phyloP scores from a whole-genome alignment of 768 basidiomycete genomes.

The Termitomyces sp. region DNA sequence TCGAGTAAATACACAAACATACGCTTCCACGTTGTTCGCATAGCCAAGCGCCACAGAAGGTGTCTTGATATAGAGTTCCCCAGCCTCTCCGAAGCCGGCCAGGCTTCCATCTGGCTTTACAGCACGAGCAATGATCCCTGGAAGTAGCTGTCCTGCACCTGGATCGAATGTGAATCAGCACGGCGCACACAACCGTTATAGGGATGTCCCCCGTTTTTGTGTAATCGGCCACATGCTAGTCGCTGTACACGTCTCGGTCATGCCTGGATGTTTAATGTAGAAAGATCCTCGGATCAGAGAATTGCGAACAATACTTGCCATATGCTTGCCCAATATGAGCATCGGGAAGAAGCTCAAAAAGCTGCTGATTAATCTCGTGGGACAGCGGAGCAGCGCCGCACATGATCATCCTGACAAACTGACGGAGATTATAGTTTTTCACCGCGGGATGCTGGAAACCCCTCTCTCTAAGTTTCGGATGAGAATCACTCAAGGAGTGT shows the following conservation, averaged over 20 bases:
- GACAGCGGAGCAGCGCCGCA: constrained; percentile 56
- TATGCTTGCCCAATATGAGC: constrained; percentile 56
- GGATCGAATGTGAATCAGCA: background rate
- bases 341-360: constrained; percentile 44
- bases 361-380: constrained; percentile 42
- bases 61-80: constrained; percentile 51
- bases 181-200: background rate
- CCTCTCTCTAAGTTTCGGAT: background rate
- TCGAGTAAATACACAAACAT: constrained; percentile 18
- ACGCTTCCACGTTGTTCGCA: constrained; percentile 57
- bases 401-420: constrained; percentile 41
- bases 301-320: constrained; percentile 23
- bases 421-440: constrained; percentile 42
- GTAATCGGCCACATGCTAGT: constrained; percentile 43
- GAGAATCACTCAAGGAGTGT: background rate
- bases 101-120: constrained; percentile 53
- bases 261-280: constrained; percentile 30
- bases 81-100: constrained; percentile 49
- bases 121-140: constrained; percentile 49
- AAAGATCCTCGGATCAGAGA: background rate
- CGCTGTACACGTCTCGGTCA: constrained; percentile 60
- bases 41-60: constrained; percentile 55
- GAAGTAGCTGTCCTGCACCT: constrained; percentile 50
- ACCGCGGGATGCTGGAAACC: constrained; percentile 40
- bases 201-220: constrained; percentile 39